Evolutionary conservation across 2,329 filamentous ascomycete species (phyloP), one percentile per base, ranked within the genome.

Genomic region (Chaetothyriales sp.): DNA sequence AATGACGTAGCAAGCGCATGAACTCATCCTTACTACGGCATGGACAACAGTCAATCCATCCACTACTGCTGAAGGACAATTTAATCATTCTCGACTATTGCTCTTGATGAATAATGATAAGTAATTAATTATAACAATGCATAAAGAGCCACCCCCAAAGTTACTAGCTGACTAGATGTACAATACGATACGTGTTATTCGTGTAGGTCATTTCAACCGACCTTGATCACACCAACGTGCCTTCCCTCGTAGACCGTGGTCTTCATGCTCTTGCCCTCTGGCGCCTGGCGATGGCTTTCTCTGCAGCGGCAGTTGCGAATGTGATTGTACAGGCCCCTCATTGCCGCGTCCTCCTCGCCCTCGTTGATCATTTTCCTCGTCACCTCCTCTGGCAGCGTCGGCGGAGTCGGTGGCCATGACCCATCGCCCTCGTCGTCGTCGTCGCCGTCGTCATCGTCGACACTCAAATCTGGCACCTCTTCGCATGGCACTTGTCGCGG

Each of bases 321-420:
- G 22, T 47, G 49, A 36, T 59, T 52, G 25, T 56, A 59, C 18
- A 59, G 49, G 18, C 51, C 46, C 8, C 42, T 46, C 50, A 59
- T 32, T 15, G 53, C 52, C 18, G 43, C 47, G 44, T 57, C 55
- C 45, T 53, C 51, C 12, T 55, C 55, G 25, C 53, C 55, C 15
- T 43, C 42, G 10, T 55, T 48, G 39, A 57, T 18, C n/a, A 55
- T 52, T 2, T 47, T 48, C 15, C 57, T 47, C 20, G 55, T 51
- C 22, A 56, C 46, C 42, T 57, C 57, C 26, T 42, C 49, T 9
- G 52, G 52, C 36, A 57, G 26, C 43, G 52, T 51, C 4, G 57
- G 55, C 22, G 57, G 55, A 20, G 53, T 54, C 7, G 51, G 43
- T 1, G 55, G 55, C 20, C 44, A 50, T 9, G 51, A 39, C 1